Evolutionary conservation across 768 basidiomycete species (phyloP).

Genomic region (Mycena galopus): DNA sequence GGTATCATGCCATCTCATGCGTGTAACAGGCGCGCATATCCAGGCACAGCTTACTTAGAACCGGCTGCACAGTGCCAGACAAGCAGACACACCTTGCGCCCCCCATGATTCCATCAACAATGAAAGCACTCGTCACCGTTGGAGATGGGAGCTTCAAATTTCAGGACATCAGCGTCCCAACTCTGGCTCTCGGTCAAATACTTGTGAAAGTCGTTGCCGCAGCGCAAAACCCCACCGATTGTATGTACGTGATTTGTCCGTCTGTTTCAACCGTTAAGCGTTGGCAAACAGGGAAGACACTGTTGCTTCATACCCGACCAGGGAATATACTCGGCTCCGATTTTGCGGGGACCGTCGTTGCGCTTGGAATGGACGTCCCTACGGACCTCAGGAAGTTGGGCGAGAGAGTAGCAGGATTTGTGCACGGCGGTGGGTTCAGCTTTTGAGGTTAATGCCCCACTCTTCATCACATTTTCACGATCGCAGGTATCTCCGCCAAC

Average conservation of each 20-base stretch:
- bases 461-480: not conserved
- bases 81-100: too few species aligned
- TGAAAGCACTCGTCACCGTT: constrained; percentile 26
- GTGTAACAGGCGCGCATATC: too few species aligned
- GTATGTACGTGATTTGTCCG: constrained; percentile 22
- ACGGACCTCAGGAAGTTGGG: constrained; percentile 23
- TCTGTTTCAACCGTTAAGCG: not conserved
- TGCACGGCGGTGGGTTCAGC: not conserved
- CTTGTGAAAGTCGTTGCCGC: constrained; percentile 42
- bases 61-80: too few species aligned
- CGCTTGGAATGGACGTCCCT: constrained; percentile 35
- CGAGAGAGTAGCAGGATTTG: constrained; percentile 39
- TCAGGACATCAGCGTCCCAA: constrained; percentile 31
- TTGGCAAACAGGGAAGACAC: not conserved
- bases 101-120: too few species aligned
- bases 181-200: constrained; percentile 33
- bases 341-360: constrained; percentile 40
- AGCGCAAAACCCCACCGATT: constrained; percentile 44
- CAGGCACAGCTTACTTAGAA: too few species aligned
- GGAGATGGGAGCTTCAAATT: constrained; percentile 38
- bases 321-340: constrained; percentile 43
- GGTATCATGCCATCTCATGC: too few species aligned
- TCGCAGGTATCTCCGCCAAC: not conserved
- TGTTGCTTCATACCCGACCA: not conserved
- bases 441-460: not conserved